phyloP scores from a whole-genome alignment of 2,329 filamentous ascomycete genomes.

The Taxawa tesnikishii region DNA sequence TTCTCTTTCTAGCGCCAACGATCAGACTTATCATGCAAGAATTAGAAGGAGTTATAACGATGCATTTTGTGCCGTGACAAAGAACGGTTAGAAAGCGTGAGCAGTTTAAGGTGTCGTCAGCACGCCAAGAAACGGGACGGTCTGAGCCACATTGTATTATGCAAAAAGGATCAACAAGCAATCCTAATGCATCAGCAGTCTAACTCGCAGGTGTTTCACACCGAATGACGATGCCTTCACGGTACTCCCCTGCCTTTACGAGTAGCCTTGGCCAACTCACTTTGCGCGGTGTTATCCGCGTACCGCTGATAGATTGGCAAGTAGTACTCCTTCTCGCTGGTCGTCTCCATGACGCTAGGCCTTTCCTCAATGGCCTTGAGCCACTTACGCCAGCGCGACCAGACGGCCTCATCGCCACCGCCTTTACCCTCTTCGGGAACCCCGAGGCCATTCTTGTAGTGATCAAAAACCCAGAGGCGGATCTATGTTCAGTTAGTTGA shows the following conservation, averaged over 20 bases:
- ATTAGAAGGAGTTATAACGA: no score
- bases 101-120: no score
- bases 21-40: no score
- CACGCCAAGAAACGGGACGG: no score
- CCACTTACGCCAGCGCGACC: conserved; percentile 57
- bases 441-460: conserved; percentile 53
- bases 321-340: conserved; percentile 56
- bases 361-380: conserved; percentile 44
- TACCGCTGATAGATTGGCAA: conserved; percentile 50
- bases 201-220: no score
- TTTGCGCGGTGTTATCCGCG: conserved; percentile 34
- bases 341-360: conserved; percentile 53
- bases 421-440: conserved; percentile 36
- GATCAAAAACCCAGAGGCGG: conserved; percentile 60
- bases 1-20: no score
- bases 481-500: conserved; percentile 12
- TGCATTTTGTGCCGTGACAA: no score
- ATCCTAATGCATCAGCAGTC: no score
- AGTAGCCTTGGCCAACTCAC: conserved; percentile 35
- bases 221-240: no score
- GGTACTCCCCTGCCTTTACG: conserved; percentile 51
- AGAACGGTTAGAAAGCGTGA: no score
- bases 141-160: no score
- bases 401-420: conserved; percentile 43
- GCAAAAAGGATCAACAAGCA: no score